These are phyloP conservation scores for Fraxinus sp. DNA, from an alignment of 305 asterid genomes.

Conservation along the genomic window DNA sequence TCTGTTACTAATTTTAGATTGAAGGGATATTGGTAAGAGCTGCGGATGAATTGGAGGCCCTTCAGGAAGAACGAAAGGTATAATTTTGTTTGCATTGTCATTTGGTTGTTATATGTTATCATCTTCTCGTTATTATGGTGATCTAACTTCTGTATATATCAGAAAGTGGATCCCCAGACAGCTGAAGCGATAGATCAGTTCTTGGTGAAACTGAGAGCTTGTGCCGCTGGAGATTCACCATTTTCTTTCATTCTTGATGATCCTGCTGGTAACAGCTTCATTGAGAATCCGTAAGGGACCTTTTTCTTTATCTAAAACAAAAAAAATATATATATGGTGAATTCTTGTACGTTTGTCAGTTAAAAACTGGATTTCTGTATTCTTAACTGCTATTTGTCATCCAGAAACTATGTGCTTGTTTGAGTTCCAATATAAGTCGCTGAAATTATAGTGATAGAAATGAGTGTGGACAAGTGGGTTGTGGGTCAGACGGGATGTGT, in stretches of 20 bases:
- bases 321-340: not conserved
- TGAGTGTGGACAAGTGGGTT: not conserved
- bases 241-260: conserved; percentile 85
- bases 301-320: conserved; percentile 5
- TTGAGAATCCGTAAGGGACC: conserved; percentile 83
- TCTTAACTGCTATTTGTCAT: not conserved
- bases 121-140: conserved; percentile 8
- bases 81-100: conserved; percentile 20
- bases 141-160: conserved; percentile 24
- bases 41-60: conserved; percentile 71
- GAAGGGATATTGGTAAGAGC: conserved; percentile 87
- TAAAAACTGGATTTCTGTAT: not conserved
- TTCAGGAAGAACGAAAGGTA: conserved; percentile 94
- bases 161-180: conserved; percentile 80
- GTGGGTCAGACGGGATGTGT: not conserved
- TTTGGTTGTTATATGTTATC: conserved; percentile 1
- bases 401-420: not conserved
- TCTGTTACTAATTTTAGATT: conserved; percentile 42
- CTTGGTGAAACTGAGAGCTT: conserved; percentile 72
- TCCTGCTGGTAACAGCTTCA: conserved; percentile 96
- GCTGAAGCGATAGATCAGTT: conserved; percentile 84
- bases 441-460: not conserved
- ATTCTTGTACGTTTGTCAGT: not conserved
- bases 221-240: conserved; percentile 66
- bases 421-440: not conserved